Percentiles rank a stretch among this genome's conserved stretches.
Evolutionary conservation across 352 stramenopile species (phyloP).

Genomic region (Pythium angustatum): DNA sequence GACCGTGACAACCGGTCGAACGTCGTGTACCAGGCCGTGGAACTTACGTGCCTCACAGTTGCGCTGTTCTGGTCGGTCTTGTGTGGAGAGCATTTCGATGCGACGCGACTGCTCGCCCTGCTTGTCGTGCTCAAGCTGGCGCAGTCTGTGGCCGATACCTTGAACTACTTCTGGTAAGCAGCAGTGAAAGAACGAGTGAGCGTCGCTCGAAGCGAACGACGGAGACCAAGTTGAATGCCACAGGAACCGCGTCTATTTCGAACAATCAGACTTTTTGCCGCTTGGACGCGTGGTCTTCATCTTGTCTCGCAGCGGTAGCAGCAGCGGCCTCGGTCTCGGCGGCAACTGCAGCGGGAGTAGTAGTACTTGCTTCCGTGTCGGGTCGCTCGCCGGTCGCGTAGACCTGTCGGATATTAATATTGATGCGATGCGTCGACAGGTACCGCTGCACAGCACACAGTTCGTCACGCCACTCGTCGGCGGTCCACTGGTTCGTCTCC

Average conservation of each 20-base stretch:
- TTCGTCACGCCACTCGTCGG: conserved; percentile 31
- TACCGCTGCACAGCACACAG: conserved; percentile 50
- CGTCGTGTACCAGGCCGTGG: too few species aligned
- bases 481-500: neutral
- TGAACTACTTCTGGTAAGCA: too few species aligned
- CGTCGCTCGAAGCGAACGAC: too few species aligned
- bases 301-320: neutral
- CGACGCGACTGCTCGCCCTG: too few species aligned
- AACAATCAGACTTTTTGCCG: conserved; percentile 12
- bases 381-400: conserved; percentile 30
- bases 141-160: too few species aligned
- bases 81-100: too few species aligned
- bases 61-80: too few species aligned
- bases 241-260: neutral
- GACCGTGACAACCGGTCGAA: too few species aligned
- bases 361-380: too few species aligned
- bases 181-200: too few species aligned
- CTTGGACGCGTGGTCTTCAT: conserved; percentile 2
- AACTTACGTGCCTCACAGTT: too few species aligned
- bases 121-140: too few species aligned
- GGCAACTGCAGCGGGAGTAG: neutral
- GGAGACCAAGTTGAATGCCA: neutral
- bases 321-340: neutral
- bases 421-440: conserved; percentile 64
- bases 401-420: conserved; percentile 83